Percentiles rank a stretch among this genome's conserved stretches.
Conservation (phyloP, 208 protist species). For the Trichomonas vaginalis region DNA sequence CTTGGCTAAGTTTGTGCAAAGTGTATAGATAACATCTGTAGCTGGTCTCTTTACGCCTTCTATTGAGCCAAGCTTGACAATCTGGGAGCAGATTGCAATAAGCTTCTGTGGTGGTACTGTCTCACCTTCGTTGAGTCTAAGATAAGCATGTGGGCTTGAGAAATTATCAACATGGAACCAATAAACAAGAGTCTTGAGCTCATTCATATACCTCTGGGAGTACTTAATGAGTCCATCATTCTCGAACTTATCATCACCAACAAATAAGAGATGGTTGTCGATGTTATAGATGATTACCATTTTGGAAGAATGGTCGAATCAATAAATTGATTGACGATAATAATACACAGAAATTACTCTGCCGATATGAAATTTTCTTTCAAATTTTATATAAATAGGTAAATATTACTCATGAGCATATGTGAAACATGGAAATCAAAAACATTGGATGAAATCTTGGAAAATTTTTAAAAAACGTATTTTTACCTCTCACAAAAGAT, state of each 20-base stretch:
- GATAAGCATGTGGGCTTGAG: neutral
- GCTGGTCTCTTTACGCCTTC: constrained; percentile 3
- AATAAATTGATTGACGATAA: no score
- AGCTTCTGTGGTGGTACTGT: neutral
- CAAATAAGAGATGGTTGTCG: neutral
- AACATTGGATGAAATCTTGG: no score
- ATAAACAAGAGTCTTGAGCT: neutral
- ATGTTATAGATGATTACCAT: constrained; percentile 5
- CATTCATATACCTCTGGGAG: neutral
- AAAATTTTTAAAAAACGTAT: no score
- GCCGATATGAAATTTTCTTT: no score
- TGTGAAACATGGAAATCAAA: no score
- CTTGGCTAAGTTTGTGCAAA: neutral
- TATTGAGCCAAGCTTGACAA: neutral
- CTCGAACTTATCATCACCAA: constrained; percentile 8
- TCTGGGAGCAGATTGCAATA: neutral
- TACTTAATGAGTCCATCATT: constrained; percentile 6
- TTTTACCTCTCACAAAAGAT: no score
- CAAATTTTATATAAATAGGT: no score
- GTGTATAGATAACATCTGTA: constrained; percentile 1
- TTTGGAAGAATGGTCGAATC: no score
- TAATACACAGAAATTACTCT: no score
- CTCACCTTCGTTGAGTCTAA: neutral
- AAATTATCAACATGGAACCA: constrained; percentile 18
- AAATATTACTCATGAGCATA: no score